Evolutionary conservation across 2,329 filamentous ascomycete genomes (phyloP), one percentile per base, ranked within the genome.

Genomic region (Sporothrix luriei): DNA sequence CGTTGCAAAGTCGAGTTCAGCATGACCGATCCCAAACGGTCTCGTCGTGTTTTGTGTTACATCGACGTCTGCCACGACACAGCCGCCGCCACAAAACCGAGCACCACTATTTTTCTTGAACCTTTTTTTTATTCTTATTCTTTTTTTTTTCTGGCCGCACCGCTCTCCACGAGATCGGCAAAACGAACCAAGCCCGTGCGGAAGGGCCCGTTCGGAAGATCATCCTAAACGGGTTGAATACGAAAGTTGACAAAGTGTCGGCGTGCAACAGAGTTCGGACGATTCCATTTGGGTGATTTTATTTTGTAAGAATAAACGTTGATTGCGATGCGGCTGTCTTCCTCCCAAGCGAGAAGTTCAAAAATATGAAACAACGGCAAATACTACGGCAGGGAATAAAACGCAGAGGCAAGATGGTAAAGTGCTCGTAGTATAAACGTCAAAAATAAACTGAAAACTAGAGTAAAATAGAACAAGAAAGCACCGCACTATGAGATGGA

Each of bases 241-340:
- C 54, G 33, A 52, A 52, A 59, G 55, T 43, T 21, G 55, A 61
- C 55, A 61, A 61, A 43, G 33, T 61, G 33, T 24, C 55, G 38
- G 14, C n/a, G 38, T 61, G 14, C 55, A 11, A 61, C n/a, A 52
- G 2, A 26, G 49, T 24, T 43, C 11, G 24, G 33, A 40, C 55
- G 33, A 40, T 33, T 33, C 33, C 6, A 33, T 33, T 33, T 33
- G 33, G 33, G 33, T 33, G 33, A 57, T 57, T 10, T 33, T 38
- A 19, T n/a, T 38, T 38, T n/a, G 19, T 57, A 11, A 26, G 7
- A 51, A 54, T 14, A 49, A 54, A 54, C 10, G 21, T 54, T 26
- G 14, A 26, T 26, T 26, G 51, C 21, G 14, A 54, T 33, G 5
- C 7, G 1, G 33, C 9, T 6, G 9, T 33, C 33, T 33, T 33